A percentile compares a stretch with the other conserved stretches of the same genome.
phyloP scores from a whole-genome alignment of 306 rosid genomes.

The Macrotyloma uniflorum region DNA sequence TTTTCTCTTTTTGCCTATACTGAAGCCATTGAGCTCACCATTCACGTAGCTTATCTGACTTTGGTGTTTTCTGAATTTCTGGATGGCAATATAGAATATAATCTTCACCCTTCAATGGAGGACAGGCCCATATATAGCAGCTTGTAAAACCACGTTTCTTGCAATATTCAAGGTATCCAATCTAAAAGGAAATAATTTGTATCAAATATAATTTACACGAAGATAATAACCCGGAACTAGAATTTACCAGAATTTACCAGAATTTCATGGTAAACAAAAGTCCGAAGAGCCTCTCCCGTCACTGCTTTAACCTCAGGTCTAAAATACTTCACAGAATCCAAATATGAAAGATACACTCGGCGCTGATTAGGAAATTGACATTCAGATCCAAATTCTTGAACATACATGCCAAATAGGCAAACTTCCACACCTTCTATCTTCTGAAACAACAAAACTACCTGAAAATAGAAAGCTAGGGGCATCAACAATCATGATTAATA shows the following conservation, averaged over 20 bases:
- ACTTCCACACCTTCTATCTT: constrained; percentile 99
- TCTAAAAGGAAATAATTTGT: constrained; percentile 48
- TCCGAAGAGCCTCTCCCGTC: constrained; percentile 94
- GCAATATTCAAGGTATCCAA: constrained; percentile 98
- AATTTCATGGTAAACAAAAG: constrained; percentile 97
- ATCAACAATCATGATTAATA: not conserved
- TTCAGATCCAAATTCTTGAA: constrained; percentile 99
- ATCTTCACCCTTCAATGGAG: constrained; percentile 99
- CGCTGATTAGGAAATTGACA: constrained; percentile 93
- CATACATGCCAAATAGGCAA: constrained; percentile 98
- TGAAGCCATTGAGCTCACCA: constrained; percentile 63
- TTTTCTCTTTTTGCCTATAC: not conserved
- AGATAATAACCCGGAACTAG: constrained; percentile 5
- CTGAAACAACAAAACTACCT: constrained; percentile 94
- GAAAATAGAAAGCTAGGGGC: constrained; percentile 26
- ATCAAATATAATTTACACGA: not conserved
- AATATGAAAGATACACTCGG: constrained; percentile 92
- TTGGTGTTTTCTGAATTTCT: constrained; percentile 98
- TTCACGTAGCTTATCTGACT: constrained; percentile 98
- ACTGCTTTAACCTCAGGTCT: constrained; percentile 90
- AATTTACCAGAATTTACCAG: constrained; percentile 48
- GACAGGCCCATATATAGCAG: constrained; percentile 99
- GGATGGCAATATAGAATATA: constrained; percentile 97
- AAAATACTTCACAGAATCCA: constrained; percentile 97
- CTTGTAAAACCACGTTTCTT: constrained; percentile 93